phyloP scores from a whole-genome alignment of 2,329 filamentous ascomycete genomes.

The Akanthomyces lecanii region DNA sequence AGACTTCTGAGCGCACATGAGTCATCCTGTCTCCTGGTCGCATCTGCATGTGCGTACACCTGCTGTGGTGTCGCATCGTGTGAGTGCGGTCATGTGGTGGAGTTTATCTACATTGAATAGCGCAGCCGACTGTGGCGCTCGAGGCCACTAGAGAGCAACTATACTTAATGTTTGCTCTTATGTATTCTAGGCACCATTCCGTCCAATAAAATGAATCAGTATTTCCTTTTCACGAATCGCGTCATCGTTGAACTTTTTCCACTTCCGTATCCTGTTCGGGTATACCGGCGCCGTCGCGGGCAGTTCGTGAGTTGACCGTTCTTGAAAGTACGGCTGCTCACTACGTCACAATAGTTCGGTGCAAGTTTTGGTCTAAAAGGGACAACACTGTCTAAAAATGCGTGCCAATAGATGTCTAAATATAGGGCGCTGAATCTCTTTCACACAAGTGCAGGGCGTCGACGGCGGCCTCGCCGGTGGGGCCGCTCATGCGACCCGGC shows the following conservation, averaged over 20 bases:
- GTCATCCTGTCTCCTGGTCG: background rate
- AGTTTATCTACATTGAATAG: slow-evolving; percentile 7
- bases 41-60: background rate
- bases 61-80: background rate
- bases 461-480: slow-evolving; percentile 8
- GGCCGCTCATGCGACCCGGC: slow-evolving; percentile 15
- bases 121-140: background rate
- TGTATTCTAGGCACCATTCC: background rate
- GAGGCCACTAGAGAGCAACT: too few relatives aligned
- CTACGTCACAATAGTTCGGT: background rate
- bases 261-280: background rate
- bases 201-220: background rate
- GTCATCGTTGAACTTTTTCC: background rate
- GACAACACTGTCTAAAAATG: background rate
- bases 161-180: background rate
- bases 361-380: background rate
- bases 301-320: too few relatives aligned
- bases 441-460: background rate
- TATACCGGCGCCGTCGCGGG: too few relatives aligned
- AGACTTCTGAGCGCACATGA: background rate
- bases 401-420: background rate
- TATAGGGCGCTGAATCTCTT: background rate
- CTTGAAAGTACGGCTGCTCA: background rate
- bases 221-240: background rate
- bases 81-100: background rate